A percentile compares a stretch with the other conserved stretches of the same genome.
These are phyloP conservation scores for Mallotus repandus DNA, from an alignment of 441 rosid genomes.

Conservation along the genomic window DNA sequence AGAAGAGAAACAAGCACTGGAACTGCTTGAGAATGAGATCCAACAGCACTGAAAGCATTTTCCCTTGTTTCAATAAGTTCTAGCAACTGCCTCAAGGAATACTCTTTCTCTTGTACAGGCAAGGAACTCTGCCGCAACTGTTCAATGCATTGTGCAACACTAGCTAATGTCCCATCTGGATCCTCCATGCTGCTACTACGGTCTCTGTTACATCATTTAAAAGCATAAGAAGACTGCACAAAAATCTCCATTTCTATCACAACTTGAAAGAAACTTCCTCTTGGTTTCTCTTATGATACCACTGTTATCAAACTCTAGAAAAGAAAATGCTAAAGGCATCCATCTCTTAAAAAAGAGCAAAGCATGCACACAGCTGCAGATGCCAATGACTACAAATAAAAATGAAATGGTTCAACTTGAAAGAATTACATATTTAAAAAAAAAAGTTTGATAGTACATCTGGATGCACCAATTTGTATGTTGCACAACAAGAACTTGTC, in stretches of 20 bases:
- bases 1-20: constrained; percentile 99
- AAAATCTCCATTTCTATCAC: constrained; percentile 17
- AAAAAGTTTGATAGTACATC: not conserved
- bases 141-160: constrained; percentile 99
- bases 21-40: constrained; percentile 99
- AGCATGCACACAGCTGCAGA: not conserved
- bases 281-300: not conserved
- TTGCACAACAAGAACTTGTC: not conserved
- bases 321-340: not conserved
- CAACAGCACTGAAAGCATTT: constrained; percentile 99
- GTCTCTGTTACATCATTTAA: constrained; percentile 60
- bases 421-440: not conserved
- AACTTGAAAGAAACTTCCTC: not conserved
- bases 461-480: not conserved
- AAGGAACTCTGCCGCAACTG: constrained; percentile 90
- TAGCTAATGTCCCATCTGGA: constrained; percentile 99
- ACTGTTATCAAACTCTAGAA: not conserved
- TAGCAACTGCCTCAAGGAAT: constrained; percentile 82
- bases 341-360: not conserved
- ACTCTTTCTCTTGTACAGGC: constrained; percentile 92
- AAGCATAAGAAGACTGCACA: constrained; percentile 24
- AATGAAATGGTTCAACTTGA: not conserved
- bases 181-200: constrained; percentile 98
- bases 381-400: not conserved
- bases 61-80: constrained; percentile 97